Base-by-base conservation (phyloP, 2,329 filamentous ascomycete species). In the Fusarium papillatum region DNA sequence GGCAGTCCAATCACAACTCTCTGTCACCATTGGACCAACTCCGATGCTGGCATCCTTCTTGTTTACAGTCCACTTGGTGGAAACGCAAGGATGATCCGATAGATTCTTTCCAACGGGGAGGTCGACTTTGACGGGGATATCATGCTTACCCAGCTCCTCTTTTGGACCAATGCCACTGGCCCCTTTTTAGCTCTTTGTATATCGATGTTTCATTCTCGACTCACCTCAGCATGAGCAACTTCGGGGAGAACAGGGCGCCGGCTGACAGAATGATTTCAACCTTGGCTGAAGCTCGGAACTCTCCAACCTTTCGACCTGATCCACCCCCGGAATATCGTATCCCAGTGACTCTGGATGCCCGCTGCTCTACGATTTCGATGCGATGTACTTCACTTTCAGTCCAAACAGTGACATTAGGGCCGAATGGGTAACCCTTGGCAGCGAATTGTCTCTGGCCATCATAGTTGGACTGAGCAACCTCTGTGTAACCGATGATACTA, bases 231-330 rank as follows among this genome's bases (percentile, higher is more conserved):
- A 60, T 60, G 1, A 60, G 34, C 8, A 39, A 3, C 34, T 60
- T 60, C 2, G 55, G 34, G 5, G 55, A 60, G 11, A 39, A 60
- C 7, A 60, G 22, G 0, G 34, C 55, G 1, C 55, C 55, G 4
- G 55, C 55, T 2, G 55, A 60, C 9, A 60, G 34, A 39, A 60
- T 60, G 5, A 19, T 11, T 24, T 39, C 55, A 3, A 39, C 22
- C 7, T 26, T 39, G 3, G 31, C 55, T 6, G 14, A 24, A 11
- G 13, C 55, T 22, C 14, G 34, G 8, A 60, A 26, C 19, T 10
- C 10, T 1, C 0, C 2, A 1, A 9, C 22, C 16, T 5, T 17
- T 13, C 36, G 2, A 7, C 2, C 14, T 5, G 2, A 1, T 0
- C 8, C 31, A 11, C 7, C 17, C 2, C 31, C 22, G 1, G 7